Evolutionary conservation across 305 asterid genomes (phyloP).

Genomic region (Rubia balearica): DNA sequence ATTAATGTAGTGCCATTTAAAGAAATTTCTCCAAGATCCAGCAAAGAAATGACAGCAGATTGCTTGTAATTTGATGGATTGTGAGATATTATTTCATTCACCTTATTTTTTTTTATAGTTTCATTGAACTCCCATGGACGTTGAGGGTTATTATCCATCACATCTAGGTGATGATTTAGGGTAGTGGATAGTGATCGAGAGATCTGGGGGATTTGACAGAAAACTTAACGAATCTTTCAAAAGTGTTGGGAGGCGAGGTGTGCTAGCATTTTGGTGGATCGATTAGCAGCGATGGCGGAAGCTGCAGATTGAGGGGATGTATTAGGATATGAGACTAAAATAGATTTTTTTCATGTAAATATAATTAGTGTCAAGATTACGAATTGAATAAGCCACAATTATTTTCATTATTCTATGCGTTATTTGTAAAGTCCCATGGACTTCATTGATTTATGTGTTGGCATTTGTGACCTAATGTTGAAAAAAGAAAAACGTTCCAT

Average conservation of each 20-base stretch:
- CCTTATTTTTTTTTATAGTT: slow-evolving; percentile 78
- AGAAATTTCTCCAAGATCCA: too few species aligned
- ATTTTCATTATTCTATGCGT: too few species aligned
- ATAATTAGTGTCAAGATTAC: too few species aligned
- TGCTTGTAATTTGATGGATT: slow-evolving; percentile 92
- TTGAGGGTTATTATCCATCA: slow-evolving; percentile 78
- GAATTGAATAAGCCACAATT: too few species aligned
- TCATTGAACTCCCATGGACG: slow-evolving; percentile 79
- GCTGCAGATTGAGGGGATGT: background rate
- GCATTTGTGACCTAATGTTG: too few species aligned
- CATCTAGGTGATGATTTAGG: slow-evolving; percentile 74
- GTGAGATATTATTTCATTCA: slow-evolving; percentile 71
- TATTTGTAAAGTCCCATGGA: too few species aligned
- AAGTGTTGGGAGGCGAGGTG: slow-evolving; percentile 71
- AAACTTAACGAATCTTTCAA: slow-evolving; percentile 63
- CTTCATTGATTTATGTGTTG: too few species aligned
- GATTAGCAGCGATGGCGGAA: background rate
- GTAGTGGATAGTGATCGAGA: slow-evolving; percentile 82
- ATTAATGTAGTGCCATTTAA: too few species aligned
- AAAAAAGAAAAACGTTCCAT: too few species aligned
- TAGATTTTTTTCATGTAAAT: too few species aligned
- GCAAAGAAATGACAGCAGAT: slow-evolving; percentile 93
- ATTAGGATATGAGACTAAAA: too few species aligned
- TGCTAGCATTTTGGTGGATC: slow-evolving; percentile 53
- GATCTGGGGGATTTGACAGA: slow-evolving; percentile 60